Evolutionary conservation across 192 early-diverging fungal species (phyloP), one percentile per base, ranked within the genome.

Genomic region (Podila minutissima): DNA sequence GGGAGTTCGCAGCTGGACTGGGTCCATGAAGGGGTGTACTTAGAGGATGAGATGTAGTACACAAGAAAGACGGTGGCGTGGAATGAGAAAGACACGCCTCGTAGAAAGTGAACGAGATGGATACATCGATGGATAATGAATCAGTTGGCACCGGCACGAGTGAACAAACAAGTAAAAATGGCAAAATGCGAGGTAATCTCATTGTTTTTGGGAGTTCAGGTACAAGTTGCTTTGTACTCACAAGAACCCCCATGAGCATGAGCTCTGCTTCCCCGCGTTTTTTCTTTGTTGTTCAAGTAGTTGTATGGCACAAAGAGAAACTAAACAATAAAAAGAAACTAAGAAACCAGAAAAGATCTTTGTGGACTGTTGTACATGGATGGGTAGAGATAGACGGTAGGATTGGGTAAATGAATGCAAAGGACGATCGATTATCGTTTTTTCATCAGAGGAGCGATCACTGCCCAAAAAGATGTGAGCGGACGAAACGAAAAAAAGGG

Each of bases 251-350:
- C 13, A 33, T 33, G 37, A 28, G 46, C 46, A 51, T 46, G 1
- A 37, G 46, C 20, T 48, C 41, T 67, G 62, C 62, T 79, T 79
- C 75, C 75, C 75, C 75, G 75, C 75, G 31, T 79, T 79, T 78
- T 66, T 66, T n/a, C 3, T 29, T 31, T 41, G 29, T 62, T 66
- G 59, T 46, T 59, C 26, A 8, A 20, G 17, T 22, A n/a, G 29
- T 46, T 20, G 22, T 26, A 5, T 12, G 5, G 5, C n/a, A 24
- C 20, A 35, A 28, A 55, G 33, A 20, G 29, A n/a, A 20, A 28
- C 35, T 4, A 26, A 22, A 35, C 50, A 67, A n/a, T 12, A 67
- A 50, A 24, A 69, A 63, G 15, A 35, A n/a, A 63, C 29, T 35
- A 29, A 38, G 28, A 33, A 28, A 62, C 61, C 5, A 62, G 13